A percentile compares a stretch with the other conserved stretches of the same genome.
phyloP scores from a whole-genome alignment of 352 stramenopile genomes.

The Albugo laibachii region DNA sequence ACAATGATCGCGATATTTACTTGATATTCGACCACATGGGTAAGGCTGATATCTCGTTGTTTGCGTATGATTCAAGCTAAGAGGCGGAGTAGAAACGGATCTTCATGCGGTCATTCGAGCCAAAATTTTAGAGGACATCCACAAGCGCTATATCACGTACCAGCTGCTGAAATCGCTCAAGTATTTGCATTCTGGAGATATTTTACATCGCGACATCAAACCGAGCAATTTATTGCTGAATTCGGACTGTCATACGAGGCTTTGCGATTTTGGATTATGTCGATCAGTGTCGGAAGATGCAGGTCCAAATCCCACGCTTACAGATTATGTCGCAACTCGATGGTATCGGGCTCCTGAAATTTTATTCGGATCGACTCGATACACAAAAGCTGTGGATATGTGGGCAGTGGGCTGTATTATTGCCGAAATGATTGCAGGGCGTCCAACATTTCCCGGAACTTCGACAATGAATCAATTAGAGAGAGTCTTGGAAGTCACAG shows the following conservation, averaged over 20 bases:
- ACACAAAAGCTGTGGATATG: slow-evolving; percentile 88
- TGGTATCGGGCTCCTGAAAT: slow-evolving; percentile 94
- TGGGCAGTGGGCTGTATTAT: slow-evolving; percentile 89
- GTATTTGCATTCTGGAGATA: slow-evolving; percentile 88
- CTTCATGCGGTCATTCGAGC: slow-evolving; percentile 89
- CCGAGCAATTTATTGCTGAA: slow-evolving; percentile 93
- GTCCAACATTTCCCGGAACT: slow-evolving; percentile 86
- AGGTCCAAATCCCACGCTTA: slow-evolving; percentile 71
- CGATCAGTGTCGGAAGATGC: slow-evolving; percentile 77
- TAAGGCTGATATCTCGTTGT: slow-evolving; percentile 9
- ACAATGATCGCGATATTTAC: slow-evolving; percentile 94
- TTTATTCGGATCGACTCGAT: slow-evolving; percentile 82
- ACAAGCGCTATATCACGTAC: slow-evolving; percentile 96
- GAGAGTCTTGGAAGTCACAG: slow-evolving; percentile 89
- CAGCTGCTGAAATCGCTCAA: slow-evolving; percentile 92
- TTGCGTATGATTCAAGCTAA: not conserved
- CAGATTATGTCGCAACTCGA: slow-evolving; percentile 91
- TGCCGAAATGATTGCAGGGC: slow-evolving; percentile 83
- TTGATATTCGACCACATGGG: slow-evolving; percentile 94
- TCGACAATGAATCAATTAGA: slow-evolving; percentile 95
- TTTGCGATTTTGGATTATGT: slow-evolving; percentile 94
- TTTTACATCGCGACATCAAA: slow-evolving; percentile 94
- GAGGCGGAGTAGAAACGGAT: slow-evolving; percentile 74
- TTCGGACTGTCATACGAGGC: slow-evolving; percentile 85
- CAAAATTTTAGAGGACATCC: slow-evolving; percentile 89